Conservation (phyloP, 202 grass and related monocot species). For the Eragrostis tef region DNA sequence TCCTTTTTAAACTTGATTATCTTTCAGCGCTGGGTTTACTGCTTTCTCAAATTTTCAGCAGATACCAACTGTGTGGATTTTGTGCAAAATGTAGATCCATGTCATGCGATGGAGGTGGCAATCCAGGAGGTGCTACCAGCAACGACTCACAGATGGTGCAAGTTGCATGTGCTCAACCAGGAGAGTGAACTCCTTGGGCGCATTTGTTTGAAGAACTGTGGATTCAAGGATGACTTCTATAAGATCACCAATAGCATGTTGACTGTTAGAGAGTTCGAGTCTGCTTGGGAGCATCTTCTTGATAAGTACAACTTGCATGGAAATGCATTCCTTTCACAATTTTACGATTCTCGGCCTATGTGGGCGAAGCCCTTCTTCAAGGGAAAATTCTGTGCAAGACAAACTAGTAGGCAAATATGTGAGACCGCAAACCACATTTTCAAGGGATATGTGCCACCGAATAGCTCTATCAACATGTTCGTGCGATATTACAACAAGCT, state of each 20-base stretch:
- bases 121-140: slow-evolving; percentile 31
- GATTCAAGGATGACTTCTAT: slow-evolving; percentile 20
- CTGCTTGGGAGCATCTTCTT: slow-evolving; percentile 33
- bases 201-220: slow-evolving; percentile 15
- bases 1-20: slow-evolving; percentile 4
- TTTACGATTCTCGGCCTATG: slow-evolving; percentile 3
- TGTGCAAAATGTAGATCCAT: slow-evolving; percentile 1
- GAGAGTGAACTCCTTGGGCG: slow-evolving; percentile 10
- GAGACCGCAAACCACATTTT: slow-evolving; percentile 3
- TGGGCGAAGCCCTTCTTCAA: no score
- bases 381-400: no score
- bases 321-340: slow-evolving; percentile 18
- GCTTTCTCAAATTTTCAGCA: background rate
- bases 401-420: background rate
- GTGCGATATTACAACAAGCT: slow-evolving; percentile 31
- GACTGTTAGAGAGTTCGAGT: slow-evolving; percentile 32
- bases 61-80: background rate
- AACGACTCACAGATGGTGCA: slow-evolving; percentile 28
- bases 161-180: slow-evolving; percentile 22
- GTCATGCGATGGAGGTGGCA: background rate
- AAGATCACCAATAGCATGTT: slow-evolving; percentile 34
- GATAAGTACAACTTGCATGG: slow-evolving; percentile 37
- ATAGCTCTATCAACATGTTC: slow-evolving; percentile 26
- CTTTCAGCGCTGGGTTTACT: background rate
- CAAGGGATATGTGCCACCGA: slow-evolving; percentile 11